Base-by-base conservation (phyloP, 1,139 yeast species). In the Yamadazyma mexicana region DNA sequence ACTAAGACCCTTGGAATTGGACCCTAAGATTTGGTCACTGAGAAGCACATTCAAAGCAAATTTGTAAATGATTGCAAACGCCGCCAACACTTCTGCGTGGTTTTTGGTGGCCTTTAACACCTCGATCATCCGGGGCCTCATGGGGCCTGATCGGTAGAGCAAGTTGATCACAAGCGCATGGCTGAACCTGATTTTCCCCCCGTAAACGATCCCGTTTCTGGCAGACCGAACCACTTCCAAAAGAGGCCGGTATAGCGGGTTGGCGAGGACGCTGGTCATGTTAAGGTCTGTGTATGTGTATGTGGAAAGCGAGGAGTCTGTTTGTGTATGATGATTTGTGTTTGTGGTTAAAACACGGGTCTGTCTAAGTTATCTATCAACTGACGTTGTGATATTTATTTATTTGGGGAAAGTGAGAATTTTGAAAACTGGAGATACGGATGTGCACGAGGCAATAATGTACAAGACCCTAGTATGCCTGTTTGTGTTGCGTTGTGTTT, bases 111-210 rank as follows among this genome's bases (percentile, higher is more conserved):
- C 83, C 43, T 62, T 68, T 31, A 79, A 48, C 20, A 84, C 74
- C 36, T 75, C 77, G 26, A 57, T 50, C 35, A 80, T 47, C 38
- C 86, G 58, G 16, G 79, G 77, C 34, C 59, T 55, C 30, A 75
- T 38, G 1, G 79, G 77, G 1, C 74, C 73, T 37, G 73, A 61
- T 38, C 79, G 69, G 59, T 75, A 83, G 34, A 75, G 69, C 38
- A 77, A 62, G 45, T 76, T 81, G 62, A 84, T 79, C 33, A 82
- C 88, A 39, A 82, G 58, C 1, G 91, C 83, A 61, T 86, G 95
- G 37, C 85, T 76, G 56, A 86, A 84, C 42, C 95, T 66, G 32
- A 85, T 66, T 49, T 83, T 74, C 12, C 87, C 87, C 2, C 95
- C 95, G 51, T 85, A 86, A 11, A 83, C 81, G 6, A 77, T 61